Evolutionary conservation across 163 green algal genomes (phyloP), one percentile per base, ranked within the genome.

Genomic region (Chlamydomonas reinhardtii): DNA sequence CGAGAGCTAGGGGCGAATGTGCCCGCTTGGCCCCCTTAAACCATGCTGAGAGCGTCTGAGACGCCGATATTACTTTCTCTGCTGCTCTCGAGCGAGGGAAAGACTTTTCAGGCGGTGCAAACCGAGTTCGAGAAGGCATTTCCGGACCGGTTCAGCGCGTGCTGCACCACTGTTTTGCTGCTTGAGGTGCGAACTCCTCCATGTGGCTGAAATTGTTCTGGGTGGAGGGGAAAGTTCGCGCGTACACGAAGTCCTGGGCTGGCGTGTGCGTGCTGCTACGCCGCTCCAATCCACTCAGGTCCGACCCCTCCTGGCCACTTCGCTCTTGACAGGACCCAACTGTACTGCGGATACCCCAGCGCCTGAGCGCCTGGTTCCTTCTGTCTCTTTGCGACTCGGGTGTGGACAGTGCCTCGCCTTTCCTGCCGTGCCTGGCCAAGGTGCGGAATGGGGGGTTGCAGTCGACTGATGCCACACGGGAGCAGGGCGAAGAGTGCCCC

Each of bases 321-420:
- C 8, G 39, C n/a, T 15, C 24, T 25, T 20, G 32, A 56, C 88
- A 92, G 88, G 88, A 92, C 68, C 75, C 73, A 4, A 76, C 48
- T 2, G 43, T 85, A 24, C 74, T 92, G 0, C 74, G 64, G 24
- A 37, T 84, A 31, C 68, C 83, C 0, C 88, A 92, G 61, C 88
- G 88, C 20, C 39, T 92, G 19, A 74, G 71, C 6, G 68, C 88
- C 16, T 90, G 83, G 88, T 92, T 83, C 74, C 35, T 88, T 6
- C 66, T 92, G 17, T 61, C 61, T 3, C 29, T 59, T 25, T 77
- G 77, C 29, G 85, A 79, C 72, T 56, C 79, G 11, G 48, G 80
- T 0, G 34, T 39, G 11, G 35, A 76, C 56, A 27, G 65, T 0
- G 31, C 43, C 17, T 89, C 84, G n/a, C 88, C 88, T 11, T 91